Conservation (phyloP, 495 filamentous ascomycete genomes). For the Massariosphaeria phaeospora region DNA sequence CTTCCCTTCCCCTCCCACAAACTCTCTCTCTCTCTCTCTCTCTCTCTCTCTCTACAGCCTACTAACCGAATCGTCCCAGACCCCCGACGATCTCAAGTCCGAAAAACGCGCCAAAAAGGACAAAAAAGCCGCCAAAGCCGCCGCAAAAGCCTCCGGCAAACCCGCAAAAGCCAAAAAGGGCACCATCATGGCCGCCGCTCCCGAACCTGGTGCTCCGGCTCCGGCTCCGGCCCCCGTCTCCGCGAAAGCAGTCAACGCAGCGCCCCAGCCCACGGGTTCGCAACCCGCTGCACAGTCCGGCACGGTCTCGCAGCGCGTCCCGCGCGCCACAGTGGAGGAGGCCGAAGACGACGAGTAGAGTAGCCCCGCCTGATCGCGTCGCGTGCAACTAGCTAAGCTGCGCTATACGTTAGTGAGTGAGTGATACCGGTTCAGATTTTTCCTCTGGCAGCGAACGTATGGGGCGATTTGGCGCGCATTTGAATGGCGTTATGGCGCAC, state of each 20-base stretch:
- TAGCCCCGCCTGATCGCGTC: no score
- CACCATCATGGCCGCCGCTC: not conserved
- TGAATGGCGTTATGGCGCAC: no score
- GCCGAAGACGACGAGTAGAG: conserved; percentile 25
- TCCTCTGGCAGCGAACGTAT: no score
- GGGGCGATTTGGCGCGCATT: no score
- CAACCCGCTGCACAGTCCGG: not conserved
- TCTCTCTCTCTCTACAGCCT: not conserved
- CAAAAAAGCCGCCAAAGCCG: conserved; percentile 10
- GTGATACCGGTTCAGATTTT: no score
- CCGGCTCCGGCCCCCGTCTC: conserved; percentile 7
- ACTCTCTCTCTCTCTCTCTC: not conserved
- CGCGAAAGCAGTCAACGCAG: conserved; percentile 5
- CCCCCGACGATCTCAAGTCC: conserved; percentile 25
- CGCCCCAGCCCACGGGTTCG: conserved; percentile 23
- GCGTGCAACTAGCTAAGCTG: no score
- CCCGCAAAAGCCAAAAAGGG: conserved; percentile 17
- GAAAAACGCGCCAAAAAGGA: conserved; percentile 25
- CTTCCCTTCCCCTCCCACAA: not conserved
- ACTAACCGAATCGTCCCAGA: conserved; percentile 6
- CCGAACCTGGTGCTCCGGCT: no score
- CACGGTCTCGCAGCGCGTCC: conserved; percentile 12
- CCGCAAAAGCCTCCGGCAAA: conserved; percentile 3
- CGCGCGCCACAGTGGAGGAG: conserved; percentile 29
- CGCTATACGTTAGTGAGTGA: no score